Evolutionary conservation across 768 basidiomycete species (phyloP), one percentile per base, ranked within the genome.

Genomic region (Pisolithus sp.): DNA sequence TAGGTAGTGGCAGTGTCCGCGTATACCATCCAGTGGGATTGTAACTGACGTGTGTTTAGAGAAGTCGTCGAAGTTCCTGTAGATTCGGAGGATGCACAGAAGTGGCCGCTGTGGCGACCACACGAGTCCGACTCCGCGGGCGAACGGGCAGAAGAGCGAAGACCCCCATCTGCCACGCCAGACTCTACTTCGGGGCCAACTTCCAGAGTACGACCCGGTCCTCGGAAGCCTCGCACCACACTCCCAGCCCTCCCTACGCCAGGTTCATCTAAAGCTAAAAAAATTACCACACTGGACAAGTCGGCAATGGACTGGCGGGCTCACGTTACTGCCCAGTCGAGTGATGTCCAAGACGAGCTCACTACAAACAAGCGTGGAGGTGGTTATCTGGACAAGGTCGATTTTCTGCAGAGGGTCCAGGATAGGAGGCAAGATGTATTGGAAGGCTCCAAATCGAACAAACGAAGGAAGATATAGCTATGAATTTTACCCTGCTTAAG

Each of bases 301-400:
- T 89, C 87, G 0, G 81, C 85, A 12, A 81, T 93, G 79, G 91
- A 93, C 62, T 93, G 91, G 91, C 75, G 76, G 26, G 67, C 79
- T 0, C 89, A 92, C 58, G 67, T 89, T 13, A 66, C 74, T 18
- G 54, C 75, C 0, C 68, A 76, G 47, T 59, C 66, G 23, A 60
- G 64, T 18, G 76, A 72, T 3, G 61, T 84, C 8, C 76, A 80
- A 53, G 83, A 89, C 57, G 86, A 89, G 54, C 74, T 93, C n/a
- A 80, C 86, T 46, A 79, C 80, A 3, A 85, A 90, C 53, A 73
- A 84, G 44, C 77, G 83, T 39, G 79, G 82, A 0, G 89, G 86
- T 8, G 88, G 90, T 0, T 93, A 87, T 66, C 71, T 93, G 18
- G 90, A 89, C 58, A 92, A 87, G 68, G 81, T 90, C 28, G 89